Evolutionary conservation across 345 rosid genomes (phyloP), one percentile per base, ranked within the genome.

Genomic region (Citrus trifoliata): DNA sequence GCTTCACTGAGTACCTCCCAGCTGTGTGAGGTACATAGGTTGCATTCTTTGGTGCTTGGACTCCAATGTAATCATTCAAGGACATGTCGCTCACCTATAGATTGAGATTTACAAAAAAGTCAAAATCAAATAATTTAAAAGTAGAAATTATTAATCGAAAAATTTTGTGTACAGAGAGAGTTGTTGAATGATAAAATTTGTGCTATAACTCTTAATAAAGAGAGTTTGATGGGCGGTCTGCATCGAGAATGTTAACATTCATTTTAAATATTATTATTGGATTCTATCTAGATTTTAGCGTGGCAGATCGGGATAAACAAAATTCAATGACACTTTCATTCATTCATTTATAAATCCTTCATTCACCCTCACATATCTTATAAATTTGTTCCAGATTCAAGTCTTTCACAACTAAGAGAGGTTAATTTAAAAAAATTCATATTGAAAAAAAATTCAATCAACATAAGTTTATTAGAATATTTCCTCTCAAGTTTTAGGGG

Each of bases 11-110:
- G 86, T 91, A 93, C 85, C 98, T 86, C 59, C 96, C 96, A 19
- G 98, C 93, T 1, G 96, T 90, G 88, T 91, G 96, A 21, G 98
- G 98, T 2, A 93, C 88, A 81, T 78, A 91, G 21, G 92, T 91
- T 0, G 96, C 98, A 27, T 93, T 94, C 77, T 89, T 93, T 10
- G 69, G 25, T 7, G 69, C 69, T 65, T 65, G 42, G 4, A 32
- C 69, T 33, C 69, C 69, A 3, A 32, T 65, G 18, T 66, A 33
- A 66, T 66, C 46, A 6, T 35, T 66, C 46, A 66, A 66, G 10
- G 70, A 35, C 10, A 66, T 66, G 7, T 66, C 70, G 21, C 27
- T 35, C 46, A 33, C 46, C 46, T 66, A 35, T 2, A 66, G 19
- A 53, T 53, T 16, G 21, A 8, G 46, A 66, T 19, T 35, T 4